Percentiles rank a stretch among this genome's conserved stretches.
phyloP scores from a whole-genome alignment of 2,329 filamentous ascomycete genomes.

The Phyllosticta capitalensis region DNA sequence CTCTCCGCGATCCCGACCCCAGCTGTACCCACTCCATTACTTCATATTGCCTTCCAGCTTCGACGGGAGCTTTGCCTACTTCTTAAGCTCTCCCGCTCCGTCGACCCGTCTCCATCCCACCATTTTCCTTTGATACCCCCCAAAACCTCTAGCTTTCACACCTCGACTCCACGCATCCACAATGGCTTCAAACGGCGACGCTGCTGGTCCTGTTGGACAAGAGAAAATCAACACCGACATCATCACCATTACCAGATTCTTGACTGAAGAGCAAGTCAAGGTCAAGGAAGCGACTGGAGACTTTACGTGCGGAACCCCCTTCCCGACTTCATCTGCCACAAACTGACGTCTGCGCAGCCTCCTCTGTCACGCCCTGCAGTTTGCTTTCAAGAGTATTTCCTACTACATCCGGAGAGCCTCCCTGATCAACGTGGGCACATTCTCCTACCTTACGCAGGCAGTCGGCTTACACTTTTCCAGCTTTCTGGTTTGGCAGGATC shows the following conservation, averaged over 20 bases:
- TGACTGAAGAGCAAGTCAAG: slow-evolving; percentile 92
- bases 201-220: slow-evolving; percentile 43
- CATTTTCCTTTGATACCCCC: slow-evolving; percentile 3
- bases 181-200: slow-evolving; percentile 29
- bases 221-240: slow-evolving; percentile 95
- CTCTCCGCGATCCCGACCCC: slow-evolving; percentile 10
- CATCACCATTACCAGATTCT: slow-evolving; percentile 85
- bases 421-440: slow-evolving; percentile 60
- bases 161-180: background rate
- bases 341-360: slow-evolving; percentile 46
- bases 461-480: slow-evolving; percentile 19
- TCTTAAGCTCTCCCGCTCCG: background rate
- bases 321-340: background rate
- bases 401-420: slow-evolving; percentile 98
- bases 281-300: slow-evolving; percentile 93
- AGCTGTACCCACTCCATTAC: slow-evolving; percentile 11
- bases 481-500: slow-evolving; percentile 90
- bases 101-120: background rate
- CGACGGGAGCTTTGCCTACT: slow-evolving; percentile 4
- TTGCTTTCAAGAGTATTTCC: slow-evolving; percentile 98
- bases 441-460: slow-evolving; percentile 13
- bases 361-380: slow-evolving; percentile 94
- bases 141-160: background rate
- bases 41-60: slow-evolving; percentile 6
- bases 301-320: slow-evolving; percentile 65